Evolutionary conservation across 2,329 filamentous ascomycete species (phyloP).

Genomic region (Sodiomyces alkalinus): DNA sequence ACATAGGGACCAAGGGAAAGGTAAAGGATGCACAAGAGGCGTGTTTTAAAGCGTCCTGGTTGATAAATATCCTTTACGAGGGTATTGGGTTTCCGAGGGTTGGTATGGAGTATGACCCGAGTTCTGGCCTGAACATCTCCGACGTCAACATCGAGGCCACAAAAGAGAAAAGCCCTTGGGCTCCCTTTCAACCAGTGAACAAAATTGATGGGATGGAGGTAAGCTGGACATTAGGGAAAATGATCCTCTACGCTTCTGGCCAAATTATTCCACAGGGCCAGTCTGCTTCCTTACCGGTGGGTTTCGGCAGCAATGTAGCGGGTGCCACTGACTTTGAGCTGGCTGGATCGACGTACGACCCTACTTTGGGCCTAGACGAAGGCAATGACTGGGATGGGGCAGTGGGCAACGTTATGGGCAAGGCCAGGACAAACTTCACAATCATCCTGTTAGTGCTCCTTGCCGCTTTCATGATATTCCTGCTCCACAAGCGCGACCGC

Average conservation of each 20-base stretch:
- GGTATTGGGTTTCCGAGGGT: constrained; percentile 86
- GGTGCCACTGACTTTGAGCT: constrained; percentile 68
- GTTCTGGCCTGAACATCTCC: constrained; percentile 50
- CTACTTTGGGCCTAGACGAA: constrained; percentile 19
- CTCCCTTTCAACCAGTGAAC: constrained; percentile 84
- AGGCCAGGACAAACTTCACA: constrained; percentile 53
- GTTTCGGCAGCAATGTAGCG: constrained; percentile 73
- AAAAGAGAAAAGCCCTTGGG: constrained; percentile 60
- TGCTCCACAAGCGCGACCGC: constrained; percentile 68
- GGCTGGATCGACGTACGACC: constrained; percentile 44
- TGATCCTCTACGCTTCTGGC: constrained; percentile 85
- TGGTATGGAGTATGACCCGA: constrained; percentile 51
- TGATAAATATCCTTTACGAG: constrained; percentile 91
- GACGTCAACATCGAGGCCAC: constrained; percentile 52
- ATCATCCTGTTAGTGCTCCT: constrained; percentile 67
- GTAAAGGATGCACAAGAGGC: constrained; percentile 69
- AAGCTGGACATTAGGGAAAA: constrained; percentile 94
- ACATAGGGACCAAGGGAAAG: constrained; percentile 56
- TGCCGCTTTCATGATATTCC: constrained; percentile 50
- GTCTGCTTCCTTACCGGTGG: constrained; percentile 53
- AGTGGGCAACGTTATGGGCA: constrained; percentile 45
- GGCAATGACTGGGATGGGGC: constrained; percentile 39
- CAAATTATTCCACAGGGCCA: constrained; percentile 51
- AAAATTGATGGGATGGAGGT: constrained; percentile 86
- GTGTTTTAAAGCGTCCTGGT: constrained; percentile 96